Conservation (phyloP, 2,329 filamentous ascomycete genomes). For the Orbilia ellipsospora region DNA sequence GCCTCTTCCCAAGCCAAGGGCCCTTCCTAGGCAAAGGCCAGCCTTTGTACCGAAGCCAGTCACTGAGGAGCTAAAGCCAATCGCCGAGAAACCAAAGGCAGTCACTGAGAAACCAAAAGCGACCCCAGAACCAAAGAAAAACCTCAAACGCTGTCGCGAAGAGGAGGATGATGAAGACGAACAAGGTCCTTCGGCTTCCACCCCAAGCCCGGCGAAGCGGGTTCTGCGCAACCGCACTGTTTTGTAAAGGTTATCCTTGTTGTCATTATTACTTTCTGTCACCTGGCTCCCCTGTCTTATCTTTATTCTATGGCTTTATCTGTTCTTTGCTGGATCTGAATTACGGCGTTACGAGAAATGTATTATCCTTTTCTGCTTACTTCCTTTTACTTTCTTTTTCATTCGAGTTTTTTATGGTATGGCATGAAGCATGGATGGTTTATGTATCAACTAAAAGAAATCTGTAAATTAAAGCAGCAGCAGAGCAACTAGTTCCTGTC, state of each 20-base stretch:
- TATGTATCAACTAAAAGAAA: neutral
- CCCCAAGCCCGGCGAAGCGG: too few relatives aligned
- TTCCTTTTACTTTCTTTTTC: conserved; percentile 1
- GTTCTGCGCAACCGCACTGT: neutral
- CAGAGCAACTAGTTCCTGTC: neutral
- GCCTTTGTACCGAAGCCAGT: too few relatives aligned
- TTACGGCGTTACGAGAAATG: conserved; percentile 3
- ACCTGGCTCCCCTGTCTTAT: neutral
- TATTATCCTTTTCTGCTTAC: conserved; percentile 16
- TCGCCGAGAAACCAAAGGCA: neutral
- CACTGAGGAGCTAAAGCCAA: neutral
- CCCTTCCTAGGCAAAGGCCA: too few relatives aligned
- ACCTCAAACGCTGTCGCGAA: conserved; percentile 6
- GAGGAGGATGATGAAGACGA: neutral
- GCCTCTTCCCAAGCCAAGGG: too few relatives aligned
- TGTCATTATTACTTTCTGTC: neutral
- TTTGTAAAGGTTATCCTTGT: neutral
- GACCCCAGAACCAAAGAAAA: neutral
- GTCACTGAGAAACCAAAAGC: neutral
- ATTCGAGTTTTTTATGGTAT: too few relatives aligned
- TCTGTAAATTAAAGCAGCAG: conserved; percentile 6
- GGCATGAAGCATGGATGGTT: too few relatives aligned
- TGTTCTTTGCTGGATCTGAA: conserved; percentile 1
- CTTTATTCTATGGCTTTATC: neutral
- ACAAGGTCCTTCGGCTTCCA: neutral